phyloP scores from a whole-genome alignment of 176 grass and related monocot genomes.

The Oryza glumipatula region DNA sequence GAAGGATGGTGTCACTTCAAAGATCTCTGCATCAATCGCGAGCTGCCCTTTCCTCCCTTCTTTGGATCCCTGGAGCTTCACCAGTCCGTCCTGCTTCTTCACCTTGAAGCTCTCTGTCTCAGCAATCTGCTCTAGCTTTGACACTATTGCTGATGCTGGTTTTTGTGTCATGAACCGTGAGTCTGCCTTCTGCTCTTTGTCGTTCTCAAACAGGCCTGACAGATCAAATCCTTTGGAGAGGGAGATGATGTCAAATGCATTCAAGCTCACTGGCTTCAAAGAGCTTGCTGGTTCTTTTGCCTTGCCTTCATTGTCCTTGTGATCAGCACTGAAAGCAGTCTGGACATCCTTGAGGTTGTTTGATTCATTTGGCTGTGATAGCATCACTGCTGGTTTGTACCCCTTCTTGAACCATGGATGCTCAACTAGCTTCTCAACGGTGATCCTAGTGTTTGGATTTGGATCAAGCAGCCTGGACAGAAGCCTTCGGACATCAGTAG shows the following conservation, averaged over 20 bases:
- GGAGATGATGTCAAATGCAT: slow-evolving; percentile 94
- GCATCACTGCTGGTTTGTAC: slow-evolving; percentile 54
- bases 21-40: slow-evolving; percentile 81
- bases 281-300: slow-evolving; percentile 33
- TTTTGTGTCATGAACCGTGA: slow-evolving; percentile 75
- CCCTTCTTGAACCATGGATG: slow-evolving; percentile 85
- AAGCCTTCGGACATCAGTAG: slow-evolving; percentile 54
- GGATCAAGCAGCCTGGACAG: slow-evolving; percentile 76
- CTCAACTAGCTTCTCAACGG: slow-evolving; percentile 67
- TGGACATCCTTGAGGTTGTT: slow-evolving; percentile 66
- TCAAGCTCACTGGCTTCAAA: slow-evolving; percentile 73
- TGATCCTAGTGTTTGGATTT: slow-evolving; percentile 68
- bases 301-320: slow-evolving; percentile 15
- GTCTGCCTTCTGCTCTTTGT: slow-evolving; percentile 54
- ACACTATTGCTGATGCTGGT: slow-evolving; percentile 75
- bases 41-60: slow-evolving; percentile 87
- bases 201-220: slow-evolving; percentile 77
- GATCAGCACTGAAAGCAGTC: slow-evolving; percentile 59
- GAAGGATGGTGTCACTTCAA: slow-evolving; percentile 77
- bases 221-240: slow-evolving; percentile 84
- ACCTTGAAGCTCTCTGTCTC: slow-evolving; percentile 77
- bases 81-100: slow-evolving; percentile 72
- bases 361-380: slow-evolving; percentile 31
- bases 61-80: slow-evolving; percentile 71
- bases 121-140: slow-evolving; percentile 89